Base-by-base conservation (phyloP, 805 yeast genomes). In the Brettanomyces anomalus region DNA sequence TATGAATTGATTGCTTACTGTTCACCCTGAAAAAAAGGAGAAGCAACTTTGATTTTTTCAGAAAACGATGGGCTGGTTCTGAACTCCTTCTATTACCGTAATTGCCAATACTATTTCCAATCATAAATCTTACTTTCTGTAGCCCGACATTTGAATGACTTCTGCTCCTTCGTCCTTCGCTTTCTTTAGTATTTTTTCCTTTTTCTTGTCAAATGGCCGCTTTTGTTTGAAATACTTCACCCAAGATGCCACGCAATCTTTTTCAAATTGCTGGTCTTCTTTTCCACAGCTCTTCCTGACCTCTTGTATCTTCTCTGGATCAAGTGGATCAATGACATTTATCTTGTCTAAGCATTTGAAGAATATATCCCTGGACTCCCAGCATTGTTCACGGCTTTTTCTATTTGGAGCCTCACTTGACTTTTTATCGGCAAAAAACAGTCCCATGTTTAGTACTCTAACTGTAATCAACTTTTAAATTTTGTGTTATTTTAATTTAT, bases 181-280 rank as follows among this genome's bases (percentile, higher is more conserved):
- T 57, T 83, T 79, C 43, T 72, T 72, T 54, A 86, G 61, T 61
- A 84, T 80, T 50, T 72, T 69, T 49, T 77, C 83, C 61, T 82
- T 79, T 53, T 77, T 76, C 48, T 77, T 65, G 52, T 87, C 96
- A 46, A 78, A 81, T 33, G 79, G 82, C 52, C 96, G 76, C 61
- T 88, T 89, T 61, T 87, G 90, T 58, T 88, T 90, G 69, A 90
- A 89, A 60, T 89, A 88, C 46, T 81, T 71, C 47, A 77, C 87
- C 97, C 97, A 89, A 42, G 88, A 77, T 13, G 79, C 77, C 8
- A 85, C 87, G 62, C 97, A 89, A 51, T 79, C 77, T n/a, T 69
- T 60, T 46, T 83, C 77, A 50, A 85, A 87, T 33, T 68, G 71
- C n/a, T 58, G 55, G 49, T 78, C 76, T 55, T 79, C 71, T 2